Base-by-base conservation (phyloP, 1,284 basidiomycete species). In the Marasmius oreades region DNA sequence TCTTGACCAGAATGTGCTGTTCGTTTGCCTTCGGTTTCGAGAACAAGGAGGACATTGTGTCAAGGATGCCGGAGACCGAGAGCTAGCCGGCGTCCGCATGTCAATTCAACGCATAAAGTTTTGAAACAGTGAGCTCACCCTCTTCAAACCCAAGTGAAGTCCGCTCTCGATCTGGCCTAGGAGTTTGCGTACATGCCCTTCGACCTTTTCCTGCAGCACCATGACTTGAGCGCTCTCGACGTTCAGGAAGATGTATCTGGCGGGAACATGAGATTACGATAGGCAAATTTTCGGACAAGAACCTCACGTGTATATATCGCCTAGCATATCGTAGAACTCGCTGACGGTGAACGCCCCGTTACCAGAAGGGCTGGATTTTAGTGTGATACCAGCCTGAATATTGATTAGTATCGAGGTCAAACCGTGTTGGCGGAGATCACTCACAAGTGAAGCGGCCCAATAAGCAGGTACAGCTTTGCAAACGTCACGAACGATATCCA, bases 201-300 rank as follows among this genome's bases (percentile, higher is more conserved):
- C 77, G 10, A 82, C 82, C 56, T 75, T 79, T 45, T 74, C 68
- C 61, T 80, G 75, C 28, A 84, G 65, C 14, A 78, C 74, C 76
- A 85, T 79, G 45, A 82, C 69, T 60, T 82, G 80, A 2, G 78
- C 73, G 2, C 77, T 64, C 55, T 88, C 86, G 39, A 82, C 72
- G 55, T 90, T 82, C n/a, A 90, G 77, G 81, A 90, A 92, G 58
- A 91, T 71, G 65, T 80, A 87, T 28, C 87, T 90, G 60, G 16
- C n/a, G 16, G 20, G 7, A 10, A 23, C 36, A 6, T 26, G 7
- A 43, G 11, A n/a, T 5, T 56, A 48, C 23, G 8, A 7, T 45
- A 24, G 8, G 47, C 7, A 37, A 7, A 33, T 14, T 33, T 28
- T 51, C 14, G 12, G 6, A 1, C 6, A 11, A 23, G 53, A 36